A percentile compares a stretch with the other conserved stretches of the same genome.
Conservation (phyloP, 1,284 basidiomycete species). For the Pyrrhoderma noxium region DNA sequence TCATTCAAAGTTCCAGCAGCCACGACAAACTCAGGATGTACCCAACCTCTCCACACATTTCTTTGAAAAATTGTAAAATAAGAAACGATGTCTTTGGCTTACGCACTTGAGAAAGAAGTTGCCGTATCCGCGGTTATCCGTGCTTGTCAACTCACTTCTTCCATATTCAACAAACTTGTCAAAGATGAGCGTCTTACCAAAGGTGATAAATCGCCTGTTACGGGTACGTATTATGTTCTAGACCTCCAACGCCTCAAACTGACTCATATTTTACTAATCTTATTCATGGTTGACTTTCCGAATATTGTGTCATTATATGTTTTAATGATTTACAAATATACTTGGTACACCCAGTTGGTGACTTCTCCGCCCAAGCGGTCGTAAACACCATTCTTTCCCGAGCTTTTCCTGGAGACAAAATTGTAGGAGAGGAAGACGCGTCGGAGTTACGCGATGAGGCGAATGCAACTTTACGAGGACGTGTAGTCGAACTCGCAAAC, state of each 20-base stretch:
- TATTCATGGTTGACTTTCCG: too few species aligned
- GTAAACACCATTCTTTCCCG: conserved; percentile 71
- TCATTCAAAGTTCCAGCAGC: not conserved
- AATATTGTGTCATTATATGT: too few species aligned
- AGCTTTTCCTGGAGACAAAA: conserved; percentile 80
- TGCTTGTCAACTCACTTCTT: conserved; percentile 78
- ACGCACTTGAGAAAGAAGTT: conserved; percentile 54
- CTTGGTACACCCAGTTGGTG: conserved; percentile 56
- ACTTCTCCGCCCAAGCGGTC: conserved; percentile 86
- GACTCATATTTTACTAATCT: conserved; percentile 1
- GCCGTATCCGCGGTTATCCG: conserved; percentile 87
- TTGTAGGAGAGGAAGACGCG: conserved; percentile 96
- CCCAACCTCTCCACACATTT: too few species aligned
- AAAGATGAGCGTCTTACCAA: conserved; percentile 86
- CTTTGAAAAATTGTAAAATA: too few species aligned
- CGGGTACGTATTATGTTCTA: conserved; percentile 42
- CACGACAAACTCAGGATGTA: not conserved
- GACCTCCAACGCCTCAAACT: too few species aligned
- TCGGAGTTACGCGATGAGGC: conserved; percentile 60
- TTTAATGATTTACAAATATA: too few species aligned
- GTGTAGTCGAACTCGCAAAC: conserved; percentile 81
- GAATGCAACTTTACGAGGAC: conserved; percentile 47
- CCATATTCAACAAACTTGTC: conserved; percentile 85
- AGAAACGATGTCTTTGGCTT: conserved; percentile 30
- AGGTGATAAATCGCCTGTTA: conserved; percentile 93